Evolutionary conservation across 305 asterid genomes (phyloP), one percentile per base, ranked within the genome.

Genomic region (Stenogyne calaminthoides): DNA sequence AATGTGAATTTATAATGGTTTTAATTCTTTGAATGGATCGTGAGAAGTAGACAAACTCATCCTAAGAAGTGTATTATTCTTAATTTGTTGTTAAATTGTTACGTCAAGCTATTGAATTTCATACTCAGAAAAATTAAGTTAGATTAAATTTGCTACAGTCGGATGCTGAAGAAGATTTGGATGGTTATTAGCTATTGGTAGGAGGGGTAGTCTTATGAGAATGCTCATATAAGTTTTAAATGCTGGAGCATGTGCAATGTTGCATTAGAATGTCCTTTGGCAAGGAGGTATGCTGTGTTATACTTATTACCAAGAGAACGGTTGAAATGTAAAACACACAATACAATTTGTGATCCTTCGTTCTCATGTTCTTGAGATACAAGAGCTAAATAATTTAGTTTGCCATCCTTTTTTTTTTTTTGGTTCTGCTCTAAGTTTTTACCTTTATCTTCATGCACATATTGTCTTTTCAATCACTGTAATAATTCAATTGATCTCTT

Each of bases 121-220:
- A 29, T 64, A 44, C 70, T 10, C 7, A 52, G 54, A 29, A 74
- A 70, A 74, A 65, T 40, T 34, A 14, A 62, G 61, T 8, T 63
- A 20, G 25, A 32, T 25, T 32, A 16, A 51, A 64, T 54, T 54
- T 51, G 5, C n/a, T 8, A 59, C n/a, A 27, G n/a, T 67, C 27
- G 64, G 55, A 69, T 34, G 61, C 8, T 14, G 70, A 32, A 56
- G 55, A 64, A 54, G 36, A 40, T 9, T 36, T 42, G 51, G 32
- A 20, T 59, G 70, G 49, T 71, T 40, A 37, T 72, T 75, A 62
- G 78, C 52, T 57, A 34, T 57, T 6, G 77, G 8, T 27, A 20
- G 75, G 59, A 51, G 64, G 16, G 69, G 58, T 52, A 32, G n/a
- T 39, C 3, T 37, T 71, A 75, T 61, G 65, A 72, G 67, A 61